phyloP scores from a whole-genome alignment of 805 yeast species.

The Wickerhamomyces pijperi region DNA sequence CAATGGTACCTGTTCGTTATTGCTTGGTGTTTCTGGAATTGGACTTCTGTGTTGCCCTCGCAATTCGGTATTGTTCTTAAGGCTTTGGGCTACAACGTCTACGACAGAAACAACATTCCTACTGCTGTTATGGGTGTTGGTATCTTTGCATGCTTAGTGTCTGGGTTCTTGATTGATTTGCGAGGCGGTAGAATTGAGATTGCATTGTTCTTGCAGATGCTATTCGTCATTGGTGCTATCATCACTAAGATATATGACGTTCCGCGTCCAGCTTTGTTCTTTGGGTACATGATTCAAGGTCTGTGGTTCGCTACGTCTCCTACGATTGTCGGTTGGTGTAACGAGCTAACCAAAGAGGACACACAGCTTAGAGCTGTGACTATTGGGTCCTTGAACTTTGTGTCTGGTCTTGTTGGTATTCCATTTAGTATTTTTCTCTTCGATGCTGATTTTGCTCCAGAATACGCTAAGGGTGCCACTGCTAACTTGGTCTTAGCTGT shows the following conservation, averaged over 20 bases:
- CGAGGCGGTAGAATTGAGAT: constrained; percentile 11
- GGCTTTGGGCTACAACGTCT: constrained; percentile 12
- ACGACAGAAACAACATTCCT: constrained; percentile 16
- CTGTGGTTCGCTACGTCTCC: constrained; percentile 10
- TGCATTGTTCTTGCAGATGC: constrained; percentile 1
- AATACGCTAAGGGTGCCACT: constrained; percentile 8
- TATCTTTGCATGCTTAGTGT: constrained; percentile 8
- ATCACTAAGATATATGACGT: constrained; percentile 11
- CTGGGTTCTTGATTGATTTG: constrained; percentile 12
- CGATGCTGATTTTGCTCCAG: constrained; percentile 13
- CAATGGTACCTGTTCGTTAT: constrained; percentile 13
- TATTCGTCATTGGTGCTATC: constrained; percentile 11
- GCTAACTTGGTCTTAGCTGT: constrained; percentile 7
- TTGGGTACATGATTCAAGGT: constrained; percentile 10
- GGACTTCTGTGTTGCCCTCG: constrained; percentile 5
- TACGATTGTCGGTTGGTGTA: constrained; percentile 15
- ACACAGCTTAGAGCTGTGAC: constrained; percentile 15
- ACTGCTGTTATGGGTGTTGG: constrained; percentile 11
- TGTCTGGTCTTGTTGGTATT: constrained; percentile 8
- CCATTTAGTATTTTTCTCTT: constrained; percentile 10
- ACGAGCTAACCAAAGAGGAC: constrained; percentile 16
- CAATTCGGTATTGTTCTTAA: constrained; percentile 12
- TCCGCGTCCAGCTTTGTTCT: constrained; percentile 8
- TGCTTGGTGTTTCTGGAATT: constrained; percentile 9
- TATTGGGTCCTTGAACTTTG: constrained; percentile 14